These are phyloP conservation scores for Penicillium paxilli DNA, from an alignment of 495 filamentous ascomycete species.

Conservation along the genomic window DNA sequence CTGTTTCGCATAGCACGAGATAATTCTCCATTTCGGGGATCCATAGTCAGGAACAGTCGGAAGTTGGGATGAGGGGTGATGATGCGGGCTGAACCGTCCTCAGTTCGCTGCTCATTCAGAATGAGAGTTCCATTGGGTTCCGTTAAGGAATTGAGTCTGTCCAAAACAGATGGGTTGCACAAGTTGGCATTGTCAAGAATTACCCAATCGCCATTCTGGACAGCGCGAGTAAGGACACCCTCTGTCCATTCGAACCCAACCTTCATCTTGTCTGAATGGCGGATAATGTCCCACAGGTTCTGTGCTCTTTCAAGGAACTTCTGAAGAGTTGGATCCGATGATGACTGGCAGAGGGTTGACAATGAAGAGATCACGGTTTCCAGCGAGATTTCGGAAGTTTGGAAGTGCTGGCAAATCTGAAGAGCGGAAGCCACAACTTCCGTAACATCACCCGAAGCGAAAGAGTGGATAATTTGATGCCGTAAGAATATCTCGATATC, in stretches of 20 bases:
- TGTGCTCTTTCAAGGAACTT: constrained; percentile 34
- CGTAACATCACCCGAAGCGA: constrained; percentile 43
- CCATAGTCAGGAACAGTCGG: constrained; percentile 90
- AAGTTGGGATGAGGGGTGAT: constrained; percentile 85
- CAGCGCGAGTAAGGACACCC: constrained; percentile 82
- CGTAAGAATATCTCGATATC: constrained; percentile 58
- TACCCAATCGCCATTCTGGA: constrained; percentile 87
- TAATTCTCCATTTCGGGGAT: constrained; percentile 88
- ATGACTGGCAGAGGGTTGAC: constrained; percentile 28
- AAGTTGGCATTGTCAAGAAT: constrained; percentile 96
- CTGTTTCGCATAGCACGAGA: constrained; percentile 97
- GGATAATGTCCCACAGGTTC: constrained; percentile 40
- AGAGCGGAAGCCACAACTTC: constrained; percentile 29
- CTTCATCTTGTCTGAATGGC: constrained; percentile 53
- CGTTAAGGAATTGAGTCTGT: constrained; percentile 90
- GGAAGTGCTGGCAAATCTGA: constrained; percentile 36
- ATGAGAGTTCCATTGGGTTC: constrained; percentile 86
- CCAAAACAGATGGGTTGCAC: constrained; percentile 91
- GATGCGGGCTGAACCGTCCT: constrained; percentile 77
- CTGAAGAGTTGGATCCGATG: constrained; percentile 31
- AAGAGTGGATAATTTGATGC: constrained; percentile 48
- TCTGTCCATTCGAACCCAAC: constrained; percentile 96
- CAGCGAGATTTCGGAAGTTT: constrained; percentile 31
- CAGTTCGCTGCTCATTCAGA: constrained; percentile 86
- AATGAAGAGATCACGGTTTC: constrained; percentile 37